A percentile compares a stretch with the other conserved stretches of the same genome.
Conservation (phyloP, 148 eudicot species). For the Camellia granthamiana region DNA sequence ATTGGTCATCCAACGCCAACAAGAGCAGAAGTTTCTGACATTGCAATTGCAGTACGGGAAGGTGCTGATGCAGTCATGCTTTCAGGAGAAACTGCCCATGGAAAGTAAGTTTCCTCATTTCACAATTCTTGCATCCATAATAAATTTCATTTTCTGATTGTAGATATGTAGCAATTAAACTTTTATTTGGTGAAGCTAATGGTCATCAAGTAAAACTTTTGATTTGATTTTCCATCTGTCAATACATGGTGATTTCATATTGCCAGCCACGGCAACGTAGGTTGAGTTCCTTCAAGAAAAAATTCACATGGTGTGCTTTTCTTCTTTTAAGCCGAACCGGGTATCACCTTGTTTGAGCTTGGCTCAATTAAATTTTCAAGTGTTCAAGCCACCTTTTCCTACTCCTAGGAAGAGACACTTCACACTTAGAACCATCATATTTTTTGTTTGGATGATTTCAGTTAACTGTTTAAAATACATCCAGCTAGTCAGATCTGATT, state of each 20-base stretch:
- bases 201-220: background rate
- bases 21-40: conserved; percentile 98
- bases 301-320: no score
- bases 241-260: background rate
- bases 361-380: no score
- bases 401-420: no score
- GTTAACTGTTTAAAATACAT: no score
- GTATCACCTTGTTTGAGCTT: no score
- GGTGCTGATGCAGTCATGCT: conserved; percentile 98
- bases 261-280: no score
- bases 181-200: background rate
- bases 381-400: no score
- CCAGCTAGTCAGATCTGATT: no score
- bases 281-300: no score
- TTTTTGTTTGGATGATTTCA: no score
- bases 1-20: conserved; percentile 93
- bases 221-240: background rate
- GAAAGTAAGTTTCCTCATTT: conserved; percentile 64
- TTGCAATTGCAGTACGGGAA: conserved; percentile 95
- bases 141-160: background rate
- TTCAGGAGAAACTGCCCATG: conserved; percentile 99
- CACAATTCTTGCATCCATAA: background rate
- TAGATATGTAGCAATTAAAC: background rate
- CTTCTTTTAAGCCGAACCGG: no score
- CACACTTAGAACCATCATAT: no score